A percentile compares a stretch with the other conserved stretches of the same genome.
Evolutionary conservation across 345 rosid genomes (phyloP).

Genomic region (Gossypium herbaceum): DNA sequence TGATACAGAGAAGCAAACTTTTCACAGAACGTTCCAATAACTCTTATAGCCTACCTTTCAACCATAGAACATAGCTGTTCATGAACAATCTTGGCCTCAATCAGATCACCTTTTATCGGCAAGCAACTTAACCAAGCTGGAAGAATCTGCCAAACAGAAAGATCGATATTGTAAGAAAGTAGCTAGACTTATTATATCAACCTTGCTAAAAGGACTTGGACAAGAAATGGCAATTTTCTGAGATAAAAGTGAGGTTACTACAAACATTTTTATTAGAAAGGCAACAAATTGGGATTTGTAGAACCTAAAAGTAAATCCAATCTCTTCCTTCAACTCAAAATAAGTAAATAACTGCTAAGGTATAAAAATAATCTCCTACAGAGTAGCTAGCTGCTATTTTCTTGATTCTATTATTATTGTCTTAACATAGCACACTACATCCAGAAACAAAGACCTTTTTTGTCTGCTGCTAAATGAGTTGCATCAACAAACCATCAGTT

Average conservation of each 20-base stretch:
- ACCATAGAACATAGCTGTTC: conserved; percentile 75
- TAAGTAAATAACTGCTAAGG: background rate
- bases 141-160: conserved; percentile 37
- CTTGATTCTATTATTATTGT: background rate
- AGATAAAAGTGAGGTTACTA: background rate
- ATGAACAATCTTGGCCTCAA: conserved; percentile 70
- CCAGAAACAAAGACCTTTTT: background rate
- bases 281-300: background rate
- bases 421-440: background rate
- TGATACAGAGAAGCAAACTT: background rate
- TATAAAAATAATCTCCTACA: background rate
- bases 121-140: conserved; percentile 74
- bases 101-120: conserved; percentile 61
- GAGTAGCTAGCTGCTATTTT: background rate
- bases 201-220: background rate
- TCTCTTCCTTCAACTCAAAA: background rate
- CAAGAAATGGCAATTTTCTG: background rate
- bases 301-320: background rate
- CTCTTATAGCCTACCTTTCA: conserved; percentile 39
- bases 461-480: background rate
- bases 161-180: background rate
- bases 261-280: background rate
- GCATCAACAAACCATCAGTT: background rate
- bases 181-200: background rate
- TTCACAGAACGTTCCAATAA: background rate